Evolutionary conservation across 257 asterid species (phyloP), one percentile per base, ranked within the genome.

Genomic region (Ajuga chamaepitys): DNA sequence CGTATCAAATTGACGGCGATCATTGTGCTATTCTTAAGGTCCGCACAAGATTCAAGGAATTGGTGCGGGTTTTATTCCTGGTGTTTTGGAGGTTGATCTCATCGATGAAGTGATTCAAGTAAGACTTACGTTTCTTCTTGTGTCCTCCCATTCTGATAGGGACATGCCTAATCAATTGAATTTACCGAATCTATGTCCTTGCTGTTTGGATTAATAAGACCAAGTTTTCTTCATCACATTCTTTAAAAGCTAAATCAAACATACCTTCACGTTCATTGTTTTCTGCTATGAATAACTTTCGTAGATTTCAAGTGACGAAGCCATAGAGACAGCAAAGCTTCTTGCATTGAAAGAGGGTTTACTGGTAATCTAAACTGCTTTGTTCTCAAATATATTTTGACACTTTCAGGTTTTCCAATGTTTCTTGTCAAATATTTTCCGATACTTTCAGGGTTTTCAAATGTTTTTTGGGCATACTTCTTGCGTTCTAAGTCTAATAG

Each of bases 241-340:
- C 37, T 22, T 41, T 20, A 0, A 5, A 5, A 9, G 20, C 46
- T 28, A 7, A 30, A 14, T 42, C 51, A 14, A 17, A 2, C 4
- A 34, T 1, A 4, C 46, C 4, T 25, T 40, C 46, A 25, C 6
- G 22, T 41, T 5, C 67, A 24, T 54, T 28, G 45, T 24, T 57
- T 44, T 41, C 59, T 28, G 42, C 37, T 30, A 30, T n/a, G n/a
- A n/a, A 9, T 22, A 30, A 53, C 25, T 44, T 66, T 34, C 38
- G 11, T 64, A 89, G 97, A 70, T 89, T 56, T 85, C 97, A 18
- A 89, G 95, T 64, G 95, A 87, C 2, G 95, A 89, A 74, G 78
- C 97, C 72, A 79, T 89, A 48, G 95, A 89, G 80, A 89, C 85
- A n/a, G 95, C 95, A 24, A 89, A 87, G 82, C 87, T 75, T 65